Conservation (phyloP, 2,329 filamentous ascomycete species). For the Didymella pinodella region DNA sequence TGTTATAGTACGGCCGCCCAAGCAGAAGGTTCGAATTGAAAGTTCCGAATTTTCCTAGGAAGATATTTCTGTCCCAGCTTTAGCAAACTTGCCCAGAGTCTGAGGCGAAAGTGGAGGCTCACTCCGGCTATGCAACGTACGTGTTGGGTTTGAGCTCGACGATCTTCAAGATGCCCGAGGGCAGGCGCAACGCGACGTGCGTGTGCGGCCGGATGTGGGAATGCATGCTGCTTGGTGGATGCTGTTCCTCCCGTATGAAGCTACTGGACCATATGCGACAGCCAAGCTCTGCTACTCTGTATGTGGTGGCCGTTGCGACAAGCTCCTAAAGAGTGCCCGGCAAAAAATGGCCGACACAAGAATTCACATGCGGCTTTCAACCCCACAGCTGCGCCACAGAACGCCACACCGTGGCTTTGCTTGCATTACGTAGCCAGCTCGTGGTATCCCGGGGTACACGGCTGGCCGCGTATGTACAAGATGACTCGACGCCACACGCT, state of each 20-base stretch:
- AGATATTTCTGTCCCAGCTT: constrained; percentile 70
- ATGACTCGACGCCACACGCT: background rate
- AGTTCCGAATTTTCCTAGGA: constrained; percentile 89
- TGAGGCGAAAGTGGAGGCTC: constrained; percentile 31
- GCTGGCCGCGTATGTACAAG: constrained; percentile 15
- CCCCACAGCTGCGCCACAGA: constrained; percentile 17
- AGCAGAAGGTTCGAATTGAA: constrained; percentile 91
- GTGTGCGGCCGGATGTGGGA: constrained; percentile 59
- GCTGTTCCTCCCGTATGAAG: constrained; percentile 4
- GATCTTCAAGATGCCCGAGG: constrained; percentile 66
- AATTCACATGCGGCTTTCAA: constrained; percentile 9
- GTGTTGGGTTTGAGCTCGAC: constrained; percentile 68
- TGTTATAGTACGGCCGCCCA: constrained; percentile 89
- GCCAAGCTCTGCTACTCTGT: constrained; percentile 4
- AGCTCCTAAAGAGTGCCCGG: background rate
- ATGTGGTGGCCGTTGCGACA: constrained; percentile 18
- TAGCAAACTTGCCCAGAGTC: background rate
- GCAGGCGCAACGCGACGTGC: constrained; percentile 63
- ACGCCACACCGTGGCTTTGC: background rate
- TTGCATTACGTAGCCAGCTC: constrained; percentile 8
- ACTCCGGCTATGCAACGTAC: constrained; percentile 61
- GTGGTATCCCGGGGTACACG: constrained; percentile 4
- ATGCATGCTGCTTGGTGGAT: constrained; percentile 50
- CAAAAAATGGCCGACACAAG: constrained; percentile 2
- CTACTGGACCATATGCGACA: constrained; percentile 26